Percentiles rank a stretch among this genome's conserved stretches.
phyloP scores from a whole-genome alignment of 2,329 filamentous ascomycete genomes.

The Pyrenophora seminiperda region DNA sequence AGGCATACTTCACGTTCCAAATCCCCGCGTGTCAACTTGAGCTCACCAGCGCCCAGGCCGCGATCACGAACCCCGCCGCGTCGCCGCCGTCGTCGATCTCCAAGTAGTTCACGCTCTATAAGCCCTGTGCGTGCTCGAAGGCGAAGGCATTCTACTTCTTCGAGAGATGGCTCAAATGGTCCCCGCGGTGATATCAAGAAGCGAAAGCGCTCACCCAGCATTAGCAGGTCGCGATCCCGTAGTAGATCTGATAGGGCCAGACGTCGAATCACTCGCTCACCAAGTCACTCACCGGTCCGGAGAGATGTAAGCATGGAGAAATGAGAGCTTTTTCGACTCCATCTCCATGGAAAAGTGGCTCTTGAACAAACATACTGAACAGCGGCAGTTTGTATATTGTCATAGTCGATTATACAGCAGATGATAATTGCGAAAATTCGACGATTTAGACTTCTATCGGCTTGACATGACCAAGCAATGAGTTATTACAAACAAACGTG shows the following conservation, averaged over 20 bases:
- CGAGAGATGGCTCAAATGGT: conserved; percentile 50
- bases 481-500: background rate
- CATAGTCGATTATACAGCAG: no score
- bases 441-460: no score
- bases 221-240: conserved; percentile 46
- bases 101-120: conserved; percentile 46
- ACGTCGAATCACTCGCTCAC: conserved; percentile 29
- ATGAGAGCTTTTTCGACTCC: background rate
- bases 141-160: conserved; percentile 52
- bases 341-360: background rate
- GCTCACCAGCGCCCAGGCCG: conserved; percentile 60
- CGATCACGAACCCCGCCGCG: conserved; percentile 39
- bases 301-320: conserved; percentile 13
- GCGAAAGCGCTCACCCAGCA: conserved; percentile 49
- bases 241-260: conserved; percentile 24
- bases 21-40: conserved; percentile 56
- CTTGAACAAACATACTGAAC: no score
- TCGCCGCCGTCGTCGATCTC: conserved; percentile 46
- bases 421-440: no score
- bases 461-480: no score
- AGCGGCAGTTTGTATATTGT: no score
- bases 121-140: conserved; percentile 49
- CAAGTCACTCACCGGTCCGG: conserved; percentile 23
- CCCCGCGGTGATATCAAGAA: conserved; percentile 58
- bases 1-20: conserved; percentile 55